A percentile compares a stretch with the other conserved stretches of the same genome.
Evolutionary conservation across 2,329 filamentous ascomycete genomes (phyloP).

Genomic region (Leptodontidium sp.): DNA sequence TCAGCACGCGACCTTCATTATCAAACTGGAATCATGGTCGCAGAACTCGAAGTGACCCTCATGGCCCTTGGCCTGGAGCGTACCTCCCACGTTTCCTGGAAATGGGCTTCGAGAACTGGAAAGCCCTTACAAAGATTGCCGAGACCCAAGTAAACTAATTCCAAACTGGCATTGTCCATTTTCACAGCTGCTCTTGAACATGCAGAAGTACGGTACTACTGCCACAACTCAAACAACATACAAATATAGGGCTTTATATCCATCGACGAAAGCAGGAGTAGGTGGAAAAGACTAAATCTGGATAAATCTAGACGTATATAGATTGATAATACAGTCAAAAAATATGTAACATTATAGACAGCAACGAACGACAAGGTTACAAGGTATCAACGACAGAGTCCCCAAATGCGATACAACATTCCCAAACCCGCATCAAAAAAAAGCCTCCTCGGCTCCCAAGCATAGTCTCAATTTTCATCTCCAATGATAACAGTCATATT

Average conservation of each 20-base stretch:
- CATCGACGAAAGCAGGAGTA: too few species aligned
- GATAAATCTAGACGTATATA: too few species aligned
- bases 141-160: slow-evolving; percentile 8
- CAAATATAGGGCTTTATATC: too few species aligned
- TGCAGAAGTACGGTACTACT: too few species aligned
- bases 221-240: background rate
- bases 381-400: slow-evolving; percentile 4
- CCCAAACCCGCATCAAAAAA: background rate
- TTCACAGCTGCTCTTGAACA: background rate
- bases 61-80: background rate
- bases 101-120: slow-evolving; percentile 5
- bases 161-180: background rate
- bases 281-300: too few species aligned
- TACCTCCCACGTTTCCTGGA: slow-evolving; percentile 4
- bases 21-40: slow-evolving; percentile 3
- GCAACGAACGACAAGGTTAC: background rate
- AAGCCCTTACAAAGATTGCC: background rate
- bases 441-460: background rate
- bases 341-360: background rate
- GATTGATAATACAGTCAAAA: background rate
- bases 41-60: slow-evolving; percentile 13
- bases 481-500: background rate
- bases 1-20: background rate
- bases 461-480: background rate
- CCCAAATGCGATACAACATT: background rate